Evolutionary conservation across 805 yeast genomes (phyloP).

Genomic region (Kazachstania kunashirensis): DNA sequence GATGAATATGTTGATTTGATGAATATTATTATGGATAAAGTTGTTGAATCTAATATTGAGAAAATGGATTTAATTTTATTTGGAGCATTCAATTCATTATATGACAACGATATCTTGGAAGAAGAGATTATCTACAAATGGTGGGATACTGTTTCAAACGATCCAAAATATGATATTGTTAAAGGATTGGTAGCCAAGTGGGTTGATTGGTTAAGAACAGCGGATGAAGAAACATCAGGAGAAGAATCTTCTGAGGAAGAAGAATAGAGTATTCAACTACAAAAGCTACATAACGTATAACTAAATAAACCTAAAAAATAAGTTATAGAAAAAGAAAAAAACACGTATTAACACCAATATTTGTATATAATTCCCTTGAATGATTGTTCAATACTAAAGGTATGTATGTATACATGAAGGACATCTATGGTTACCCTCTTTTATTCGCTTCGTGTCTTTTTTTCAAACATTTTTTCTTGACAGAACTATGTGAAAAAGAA

Average conservation of each 20-base stretch:
- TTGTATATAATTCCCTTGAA: too few species aligned
- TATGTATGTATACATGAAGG: too few species aligned
- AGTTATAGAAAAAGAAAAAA: too few species aligned
- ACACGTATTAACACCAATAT: too few species aligned
- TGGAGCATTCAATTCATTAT: conserved; percentile 47
- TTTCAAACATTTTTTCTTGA: too few species aligned
- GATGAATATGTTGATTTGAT: conserved; percentile 72
- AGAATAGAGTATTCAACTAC: conserved; percentile 3
- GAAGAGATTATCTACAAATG: conserved; percentile 73
- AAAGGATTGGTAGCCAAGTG: conserved; percentile 57
- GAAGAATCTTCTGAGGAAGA: conserved; percentile 40
- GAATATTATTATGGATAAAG: conserved; percentile 33
- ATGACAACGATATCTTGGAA: conserved; percentile 72
- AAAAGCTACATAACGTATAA: background rate
- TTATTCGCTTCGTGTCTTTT: too few species aligned
- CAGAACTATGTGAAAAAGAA: too few species aligned
- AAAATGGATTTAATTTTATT: conserved; percentile 30
- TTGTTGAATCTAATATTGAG: conserved; percentile 19
- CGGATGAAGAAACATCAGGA: conserved; percentile 50
- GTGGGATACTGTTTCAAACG: conserved; percentile 51
- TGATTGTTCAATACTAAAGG: too few species aligned
- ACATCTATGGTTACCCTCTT: too few species aligned
- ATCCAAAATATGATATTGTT: conserved; percentile 38
- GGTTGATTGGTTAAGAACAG: conserved; percentile 80
- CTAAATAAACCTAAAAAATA: too few species aligned